phyloP scores from a whole-genome alignment of 305 asterid species.

The Solanum chacoense region DNA sequence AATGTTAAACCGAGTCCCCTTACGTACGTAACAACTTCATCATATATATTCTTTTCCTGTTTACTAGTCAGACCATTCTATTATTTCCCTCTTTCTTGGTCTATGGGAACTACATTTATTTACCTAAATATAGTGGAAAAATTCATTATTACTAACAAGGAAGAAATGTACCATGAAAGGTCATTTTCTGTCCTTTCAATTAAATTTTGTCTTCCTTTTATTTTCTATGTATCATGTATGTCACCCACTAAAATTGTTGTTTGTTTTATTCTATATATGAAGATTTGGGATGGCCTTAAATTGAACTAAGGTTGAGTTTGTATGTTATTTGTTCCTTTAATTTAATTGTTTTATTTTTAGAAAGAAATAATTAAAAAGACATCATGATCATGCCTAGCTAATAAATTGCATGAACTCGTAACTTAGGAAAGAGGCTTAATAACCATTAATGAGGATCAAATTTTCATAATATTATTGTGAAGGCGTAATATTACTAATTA shows the following conservation, averaged over 20 bases:
- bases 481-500: no score
- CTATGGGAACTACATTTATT: neutral
- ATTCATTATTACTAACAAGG: neutral
- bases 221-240: neutral
- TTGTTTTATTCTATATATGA: neutral
- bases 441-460: neutral
- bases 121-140: neutral
- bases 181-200: neutral
- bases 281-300: neutral
- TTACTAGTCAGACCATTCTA: neutral
- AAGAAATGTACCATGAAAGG: neutral
- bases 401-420: neutral
- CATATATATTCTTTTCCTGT: neutral
- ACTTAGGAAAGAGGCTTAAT: neutral
- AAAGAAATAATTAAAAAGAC: neutral
- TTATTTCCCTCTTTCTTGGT: neutral
- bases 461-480: neutral
- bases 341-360: neutral
- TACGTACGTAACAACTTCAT: neutral
- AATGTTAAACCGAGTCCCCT: slow-evolving; percentile 13
- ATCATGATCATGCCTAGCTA: neutral
- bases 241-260: neutral
- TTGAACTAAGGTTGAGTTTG: neutral
- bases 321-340: neutral
- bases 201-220: neutral